Evolutionary conservation across 768 basidiomycete species (phyloP).

Genomic region (Podaxis rugospora): DNA sequence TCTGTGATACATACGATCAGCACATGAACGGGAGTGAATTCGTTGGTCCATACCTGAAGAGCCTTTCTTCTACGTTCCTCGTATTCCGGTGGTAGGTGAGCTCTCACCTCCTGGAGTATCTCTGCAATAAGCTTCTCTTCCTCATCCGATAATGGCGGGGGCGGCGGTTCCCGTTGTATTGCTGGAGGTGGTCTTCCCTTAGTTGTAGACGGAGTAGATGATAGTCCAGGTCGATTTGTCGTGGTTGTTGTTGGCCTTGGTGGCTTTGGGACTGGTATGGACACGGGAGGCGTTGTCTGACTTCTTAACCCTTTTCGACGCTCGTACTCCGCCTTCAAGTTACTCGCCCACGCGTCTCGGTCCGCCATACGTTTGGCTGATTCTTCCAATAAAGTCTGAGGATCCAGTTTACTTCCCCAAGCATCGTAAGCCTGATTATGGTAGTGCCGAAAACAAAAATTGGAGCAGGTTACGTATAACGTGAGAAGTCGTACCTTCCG

Average conservation of each 20-base stretch:
- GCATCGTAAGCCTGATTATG: constrained; percentile 9
- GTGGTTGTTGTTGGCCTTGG: not conserved
- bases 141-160: constrained; percentile 25
- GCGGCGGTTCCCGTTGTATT: not conserved
- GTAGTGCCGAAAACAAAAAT: not conserved
- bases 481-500: constrained; percentile 40
- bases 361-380: constrained; percentile 13
- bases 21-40: not conserved
- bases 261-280: not conserved
- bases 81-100: constrained; percentile 56
- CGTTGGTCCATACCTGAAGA: constrained; percentile 34
- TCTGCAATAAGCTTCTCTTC: constrained; percentile 40
- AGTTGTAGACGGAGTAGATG: not conserved
- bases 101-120: constrained; percentile 50
- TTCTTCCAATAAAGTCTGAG: constrained; percentile 7
- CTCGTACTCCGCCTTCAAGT: constrained; percentile 11
- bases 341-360: constrained; percentile 14
- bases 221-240: not conserved
- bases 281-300: not conserved
- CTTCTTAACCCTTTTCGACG: constrained; percentile 3
- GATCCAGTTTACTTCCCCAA: constrained; percentile 12
- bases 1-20: constrained; percentile 15
- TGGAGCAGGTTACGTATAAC: not conserved
- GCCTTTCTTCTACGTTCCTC: constrained; percentile 48
- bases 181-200: not conserved